Percentiles rank a stretch among this genome's conserved stretches.
phyloP scores from a whole-genome alignment of 306 rosid species.

The Comarum palustre region DNA sequence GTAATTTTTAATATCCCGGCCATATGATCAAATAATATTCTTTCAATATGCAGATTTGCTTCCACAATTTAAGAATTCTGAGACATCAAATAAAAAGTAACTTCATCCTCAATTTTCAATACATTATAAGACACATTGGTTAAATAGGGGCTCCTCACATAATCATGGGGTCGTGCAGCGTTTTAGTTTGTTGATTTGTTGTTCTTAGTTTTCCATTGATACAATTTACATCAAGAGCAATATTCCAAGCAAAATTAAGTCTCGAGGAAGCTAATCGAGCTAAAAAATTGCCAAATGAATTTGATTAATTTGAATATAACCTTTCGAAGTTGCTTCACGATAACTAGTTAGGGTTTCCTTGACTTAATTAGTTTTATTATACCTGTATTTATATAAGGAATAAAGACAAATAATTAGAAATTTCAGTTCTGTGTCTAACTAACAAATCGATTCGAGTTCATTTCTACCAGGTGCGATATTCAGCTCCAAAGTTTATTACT shows the following conservation, averaged over 20 bases:
- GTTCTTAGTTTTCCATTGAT: background rate
- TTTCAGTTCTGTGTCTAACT: background rate
- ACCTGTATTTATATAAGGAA: background rate
- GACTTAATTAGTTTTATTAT: background rate
- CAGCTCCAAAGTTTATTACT: no score
- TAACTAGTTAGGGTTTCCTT: no score
- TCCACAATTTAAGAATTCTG: background rate
- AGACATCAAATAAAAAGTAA: background rate
- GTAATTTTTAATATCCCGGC: background rate
- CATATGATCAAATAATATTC: background rate
- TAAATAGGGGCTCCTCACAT: background rate
- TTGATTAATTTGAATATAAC: no score
- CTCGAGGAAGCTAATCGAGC: background rate
- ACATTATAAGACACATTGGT: background rate
- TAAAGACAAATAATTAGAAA: no score
- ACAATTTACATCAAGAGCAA: background rate
- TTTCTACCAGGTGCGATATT: no score
- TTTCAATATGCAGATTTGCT: background rate
- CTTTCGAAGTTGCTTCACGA: no score
- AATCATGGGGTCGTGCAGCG: background rate
- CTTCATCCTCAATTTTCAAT: background rate
- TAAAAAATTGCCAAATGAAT: no score
- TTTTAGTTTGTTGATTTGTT: background rate
- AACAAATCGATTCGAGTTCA: background rate
- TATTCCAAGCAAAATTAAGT: background rate